phyloP scores from a whole-genome alignment of 2,329 filamentous ascomycete genomes.

The Sarocladium oryzae region DNA sequence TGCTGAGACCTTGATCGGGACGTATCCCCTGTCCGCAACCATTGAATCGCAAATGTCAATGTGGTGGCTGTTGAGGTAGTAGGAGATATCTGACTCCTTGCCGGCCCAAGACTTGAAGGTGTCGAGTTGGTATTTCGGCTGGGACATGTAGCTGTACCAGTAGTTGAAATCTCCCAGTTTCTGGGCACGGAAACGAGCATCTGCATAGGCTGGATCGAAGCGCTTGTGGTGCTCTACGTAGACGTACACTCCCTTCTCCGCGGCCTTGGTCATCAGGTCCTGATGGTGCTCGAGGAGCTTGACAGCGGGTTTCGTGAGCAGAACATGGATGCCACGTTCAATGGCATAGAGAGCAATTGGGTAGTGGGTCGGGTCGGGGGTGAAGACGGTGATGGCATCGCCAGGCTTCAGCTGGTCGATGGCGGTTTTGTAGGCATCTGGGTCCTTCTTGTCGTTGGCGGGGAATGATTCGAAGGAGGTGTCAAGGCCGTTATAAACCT shows the following conservation, averaged over 20 bases:
- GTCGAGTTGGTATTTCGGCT: slow-evolving; percentile 85
- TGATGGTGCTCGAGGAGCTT: slow-evolving; percentile 78
- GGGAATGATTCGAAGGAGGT: slow-evolving; percentile 81
- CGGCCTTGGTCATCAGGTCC: slow-evolving; percentile 63
- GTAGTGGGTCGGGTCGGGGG: slow-evolving; percentile 86
- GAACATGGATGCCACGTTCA: slow-evolving; percentile 78
- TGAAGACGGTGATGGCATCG: slow-evolving; percentile 93
- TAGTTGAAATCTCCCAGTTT: slow-evolving; percentile 93
- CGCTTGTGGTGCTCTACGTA: slow-evolving; percentile 97
- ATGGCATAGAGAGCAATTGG: slow-evolving; percentile 91
- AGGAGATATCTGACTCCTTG: slow-evolving; percentile 85
- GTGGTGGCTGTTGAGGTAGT: slow-evolving; percentile 95
- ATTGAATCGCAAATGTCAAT: slow-evolving; percentile 89
- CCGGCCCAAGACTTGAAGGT: slow-evolving; percentile 95
- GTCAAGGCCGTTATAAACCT: slow-evolving; percentile 85
- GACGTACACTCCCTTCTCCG: slow-evolving; percentile 74
- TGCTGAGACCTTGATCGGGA: slow-evolving; percentile 72
- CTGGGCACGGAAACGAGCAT: slow-evolving; percentile 71
- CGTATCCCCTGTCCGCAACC: slow-evolving; percentile 66
- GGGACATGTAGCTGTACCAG: slow-evolving; percentile 95
- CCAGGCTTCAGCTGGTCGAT: slow-evolving; percentile 78
- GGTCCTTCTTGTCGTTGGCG: slow-evolving; percentile 63
- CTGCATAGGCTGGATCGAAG: slow-evolving; percentile 86
- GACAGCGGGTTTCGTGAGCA: slow-evolving; percentile 91
- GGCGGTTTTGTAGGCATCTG: slow-evolving; percentile 79